Conservation (phyloP, 768 basidiomycete species). For the Suillus lakei region DNA sequence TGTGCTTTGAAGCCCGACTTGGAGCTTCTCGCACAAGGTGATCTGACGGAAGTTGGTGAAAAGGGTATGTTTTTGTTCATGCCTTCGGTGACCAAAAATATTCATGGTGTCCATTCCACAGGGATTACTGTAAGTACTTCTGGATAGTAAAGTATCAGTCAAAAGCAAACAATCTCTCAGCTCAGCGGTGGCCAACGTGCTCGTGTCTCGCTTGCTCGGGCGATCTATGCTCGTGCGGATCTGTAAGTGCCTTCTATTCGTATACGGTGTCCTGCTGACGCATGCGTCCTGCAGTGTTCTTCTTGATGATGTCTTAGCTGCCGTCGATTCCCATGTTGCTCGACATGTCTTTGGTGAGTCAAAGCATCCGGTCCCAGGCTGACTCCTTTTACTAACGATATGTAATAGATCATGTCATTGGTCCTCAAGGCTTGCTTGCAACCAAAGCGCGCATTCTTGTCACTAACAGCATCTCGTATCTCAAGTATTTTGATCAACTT, state of each 20-base stretch:
- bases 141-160: conserved; percentile 10
- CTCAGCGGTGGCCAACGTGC: conserved; percentile 87
- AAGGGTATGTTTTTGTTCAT: conserved; percentile 53
- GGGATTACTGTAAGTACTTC: conserved; percentile 58
- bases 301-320: conserved; percentile 89
- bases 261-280: conserved; percentile 5
- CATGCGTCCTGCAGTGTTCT: conserved; percentile 52
- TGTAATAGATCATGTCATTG: conserved; percentile 76
- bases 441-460: conserved; percentile 85
- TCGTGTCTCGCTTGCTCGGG: conserved; percentile 82
- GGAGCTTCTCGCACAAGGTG: conserved; percentile 77
- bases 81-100: neutral
- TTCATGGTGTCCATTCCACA: conserved; percentile 18
- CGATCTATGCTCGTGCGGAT: conserved; percentile 91
- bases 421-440: conserved; percentile 80
- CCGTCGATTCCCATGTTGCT: conserved; percentile 86
- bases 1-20: conserved; percentile 88
- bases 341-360: conserved; percentile 77
- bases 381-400: conserved; percentile 3
- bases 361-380: neutral
- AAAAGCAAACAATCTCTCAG: conserved; percentile 38
- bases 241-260: conserved; percentile 49
- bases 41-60: conserved; percentile 85
- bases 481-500: conserved; percentile 77
- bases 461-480: conserved; percentile 87